These are phyloP conservation scores for Dactylellina haptotyla DNA, from an alignment of 2,329 filamentous ascomycete genomes.

Conservation along the genomic window DNA sequence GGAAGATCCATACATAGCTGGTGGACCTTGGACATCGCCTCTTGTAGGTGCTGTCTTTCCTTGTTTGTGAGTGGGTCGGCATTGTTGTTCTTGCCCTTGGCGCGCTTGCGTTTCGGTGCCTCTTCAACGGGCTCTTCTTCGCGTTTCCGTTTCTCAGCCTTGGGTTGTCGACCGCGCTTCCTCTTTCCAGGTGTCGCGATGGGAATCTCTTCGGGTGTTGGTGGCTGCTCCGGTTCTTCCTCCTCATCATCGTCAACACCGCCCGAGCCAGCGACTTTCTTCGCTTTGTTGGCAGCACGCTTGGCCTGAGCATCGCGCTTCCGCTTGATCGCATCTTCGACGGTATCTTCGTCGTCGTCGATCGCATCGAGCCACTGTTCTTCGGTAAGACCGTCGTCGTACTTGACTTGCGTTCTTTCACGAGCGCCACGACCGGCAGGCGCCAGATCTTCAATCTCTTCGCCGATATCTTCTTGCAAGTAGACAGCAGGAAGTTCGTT, in stretches of 20 bases:
- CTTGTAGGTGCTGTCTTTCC: slow-evolving; percentile 80
- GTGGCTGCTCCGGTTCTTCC: slow-evolving; percentile 84
- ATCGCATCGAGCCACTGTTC: slow-evolving; percentile 99
- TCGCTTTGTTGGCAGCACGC: slow-evolving; percentile 78
- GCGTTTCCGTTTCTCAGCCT: slow-evolving; percentile 85
- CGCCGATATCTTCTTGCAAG: slow-evolving; percentile 80
- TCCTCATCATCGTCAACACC: slow-evolving; percentile 75
- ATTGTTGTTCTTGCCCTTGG: slow-evolving; percentile 61
- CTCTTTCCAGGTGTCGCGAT: slow-evolving; percentile 74
- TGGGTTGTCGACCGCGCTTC: slow-evolving; percentile 82
- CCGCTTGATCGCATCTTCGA: slow-evolving; percentile 89
- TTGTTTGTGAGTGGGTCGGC: slow-evolving; percentile 73
- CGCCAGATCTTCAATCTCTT: slow-evolving; percentile 79
- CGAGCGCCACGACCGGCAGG: slow-evolving; percentile 82
- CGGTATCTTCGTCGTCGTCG: slow-evolving; percentile 92
- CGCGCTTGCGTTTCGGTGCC: slow-evolving; percentile 76
- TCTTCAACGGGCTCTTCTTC: slow-evolving; percentile 74
- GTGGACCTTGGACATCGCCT: slow-evolving; percentile 78
- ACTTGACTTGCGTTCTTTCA: slow-evolving; percentile 92
- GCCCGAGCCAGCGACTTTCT: slow-evolving; percentile 65
- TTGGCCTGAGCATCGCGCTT: slow-evolving; percentile 87
- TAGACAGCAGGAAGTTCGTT: slow-evolving; percentile 94
- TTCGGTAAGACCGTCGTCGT: slow-evolving; percentile 96
- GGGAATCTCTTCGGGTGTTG: slow-evolving; percentile 66
- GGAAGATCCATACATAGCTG: slow-evolving; percentile 79